These are phyloP conservation scores for Apiospora sp. DNA, from an alignment of 2,329 filamentous ascomycete genomes.

Conservation along the genomic window DNA sequence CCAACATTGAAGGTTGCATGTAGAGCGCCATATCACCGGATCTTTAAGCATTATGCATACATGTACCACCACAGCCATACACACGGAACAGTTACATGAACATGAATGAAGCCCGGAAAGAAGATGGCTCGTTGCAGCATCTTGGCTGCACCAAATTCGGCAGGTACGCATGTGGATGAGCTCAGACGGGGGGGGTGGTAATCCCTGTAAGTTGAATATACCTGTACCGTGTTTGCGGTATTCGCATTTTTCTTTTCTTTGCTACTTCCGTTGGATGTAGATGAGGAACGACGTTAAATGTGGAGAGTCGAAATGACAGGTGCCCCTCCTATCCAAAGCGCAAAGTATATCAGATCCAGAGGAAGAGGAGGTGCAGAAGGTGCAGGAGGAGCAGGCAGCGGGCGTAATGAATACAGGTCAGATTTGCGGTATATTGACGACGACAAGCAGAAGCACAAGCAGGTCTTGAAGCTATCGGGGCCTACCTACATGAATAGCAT, in stretches of 20 bases:
- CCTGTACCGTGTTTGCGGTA: not conserved
- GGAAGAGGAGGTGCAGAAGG: not conserved
- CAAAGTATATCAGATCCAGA: conserved; percentile 24
- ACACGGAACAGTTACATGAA: not conserved
- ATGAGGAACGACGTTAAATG: conserved; percentile 11
- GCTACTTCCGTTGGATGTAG: not conserved
- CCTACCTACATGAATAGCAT: not conserved
- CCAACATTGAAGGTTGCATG: not conserved
- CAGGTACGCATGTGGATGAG: conserved; percentile 28
- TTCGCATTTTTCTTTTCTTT: not conserved
- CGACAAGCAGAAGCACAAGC: conserved; percentile 28
- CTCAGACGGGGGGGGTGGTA: not conserved
- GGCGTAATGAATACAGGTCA: conserved; percentile 26
- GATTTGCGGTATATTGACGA: conserved; percentile 20
- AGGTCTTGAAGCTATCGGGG: conserved; percentile 27
- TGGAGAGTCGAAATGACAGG: not conserved
- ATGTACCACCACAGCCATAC: not conserved
- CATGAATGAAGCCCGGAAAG: not conserved
- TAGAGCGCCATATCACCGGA: not conserved
- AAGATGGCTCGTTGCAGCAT: conserved; percentile 4
- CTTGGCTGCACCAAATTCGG: conserved; percentile 26
- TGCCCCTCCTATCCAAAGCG: not conserved
- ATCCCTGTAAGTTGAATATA: not conserved
- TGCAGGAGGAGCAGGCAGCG: not conserved
- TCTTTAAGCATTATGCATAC: conserved; percentile 1